These are phyloP conservation scores for Sphaerostilbella broomeana DNA, from an alignment of 2,329 filamentous ascomycete genomes.

Conservation along the genomic window DNA sequence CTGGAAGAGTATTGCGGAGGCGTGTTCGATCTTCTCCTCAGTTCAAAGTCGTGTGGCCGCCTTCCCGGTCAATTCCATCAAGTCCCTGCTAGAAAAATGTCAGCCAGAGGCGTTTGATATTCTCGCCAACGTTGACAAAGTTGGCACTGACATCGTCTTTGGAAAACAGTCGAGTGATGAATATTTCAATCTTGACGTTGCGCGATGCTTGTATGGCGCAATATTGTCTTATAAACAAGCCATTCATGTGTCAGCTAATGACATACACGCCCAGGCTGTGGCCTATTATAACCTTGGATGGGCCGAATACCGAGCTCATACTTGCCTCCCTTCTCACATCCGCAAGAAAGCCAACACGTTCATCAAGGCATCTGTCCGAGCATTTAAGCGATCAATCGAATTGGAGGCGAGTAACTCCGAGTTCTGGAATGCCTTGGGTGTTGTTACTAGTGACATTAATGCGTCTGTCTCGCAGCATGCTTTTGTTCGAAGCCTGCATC, in stretches of 20 bases:
- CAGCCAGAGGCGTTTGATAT: slow-evolving; percentile 51
- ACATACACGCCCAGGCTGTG: slow-evolving; percentile 85
- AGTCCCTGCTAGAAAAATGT: slow-evolving; percentile 49
- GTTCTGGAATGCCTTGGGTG: slow-evolving; percentile 94
- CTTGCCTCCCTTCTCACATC: slow-evolving; percentile 48
- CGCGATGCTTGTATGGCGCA: slow-evolving; percentile 58
- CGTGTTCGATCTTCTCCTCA: slow-evolving; percentile 75
- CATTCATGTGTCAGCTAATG: slow-evolving; percentile 63
- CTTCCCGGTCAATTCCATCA: slow-evolving; percentile 55
- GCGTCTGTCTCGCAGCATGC: slow-evolving; percentile 87
- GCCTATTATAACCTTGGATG: slow-evolving; percentile 96
- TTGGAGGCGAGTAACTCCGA: slow-evolving; percentile 89
- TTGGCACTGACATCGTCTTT: slow-evolving; percentile 39
- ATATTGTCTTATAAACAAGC: slow-evolving; percentile 86
- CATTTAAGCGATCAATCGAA: slow-evolving; percentile 94
- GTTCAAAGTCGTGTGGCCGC: slow-evolving; percentile 61
- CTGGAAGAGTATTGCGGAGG: slow-evolving; percentile 89
- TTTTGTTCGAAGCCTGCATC: slow-evolving; percentile 83
- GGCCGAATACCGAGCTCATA: slow-evolving; percentile 79
- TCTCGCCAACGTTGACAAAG: slow-evolving; percentile 63
- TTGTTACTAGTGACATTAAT: slow-evolving; percentile 80
- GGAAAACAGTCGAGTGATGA: slow-evolving; percentile 41
- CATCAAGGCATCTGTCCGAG: slow-evolving; percentile 73
- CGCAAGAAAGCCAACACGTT: slow-evolving; percentile 59
- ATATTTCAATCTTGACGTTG: slow-evolving; percentile 43